Evolutionary conservation across 352 stramenopile genomes (phyloP), one percentile per base, ranked within the genome.

Genomic region (Pythium volutum): DNA sequence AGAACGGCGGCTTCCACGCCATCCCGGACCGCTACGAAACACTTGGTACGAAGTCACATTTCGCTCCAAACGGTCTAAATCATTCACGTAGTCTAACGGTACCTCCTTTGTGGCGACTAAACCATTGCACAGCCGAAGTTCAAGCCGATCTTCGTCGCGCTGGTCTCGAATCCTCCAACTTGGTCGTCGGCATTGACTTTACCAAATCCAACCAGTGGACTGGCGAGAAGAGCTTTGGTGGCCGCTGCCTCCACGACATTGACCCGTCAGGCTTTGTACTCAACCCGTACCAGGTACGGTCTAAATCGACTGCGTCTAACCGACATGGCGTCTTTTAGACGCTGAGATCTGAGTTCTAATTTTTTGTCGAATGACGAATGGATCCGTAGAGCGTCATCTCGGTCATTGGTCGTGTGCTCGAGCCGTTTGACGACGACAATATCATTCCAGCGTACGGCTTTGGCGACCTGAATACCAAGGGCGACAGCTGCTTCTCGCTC

Each of bases 381-480:
- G 31, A 36, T 36, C 31, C 31, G 14, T 31, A 91, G 81, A 80
- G 63, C 18, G 85, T 88, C 1, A 89, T 94, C 53, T 86, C 71
- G n/a, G 69, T 87, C 20, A 85, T 93, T n/a, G 81, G 81, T 15
- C 75, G 72, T 22, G 81, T 87, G 18, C 63, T 93, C 4, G 81
- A 86, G 48, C 70, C 77, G 25, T 91, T 93, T 29, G 84, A 92
- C 55, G 84, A 93, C 53, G 84, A 93, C 55, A 83, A 86, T 36
- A 76, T 89, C 41, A 93, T 93, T 45, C 82, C 84, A 15, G 74
- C 78, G 20, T 90, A 70, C 38, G 81, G 77, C 0, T 93, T 93
- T 64, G 84, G 81, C 14, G 81, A 93, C 36, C 55, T 73, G 27
- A 71, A 55, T 7, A 90, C 79, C 0, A 72, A 74, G 12, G 67